A percentile compares a stretch with the other conserved stretches of the same genome.
phyloP scores from a whole-genome alignment of 2,329 filamentous ascomycete genomes.

The Cercospora canescens region DNA sequence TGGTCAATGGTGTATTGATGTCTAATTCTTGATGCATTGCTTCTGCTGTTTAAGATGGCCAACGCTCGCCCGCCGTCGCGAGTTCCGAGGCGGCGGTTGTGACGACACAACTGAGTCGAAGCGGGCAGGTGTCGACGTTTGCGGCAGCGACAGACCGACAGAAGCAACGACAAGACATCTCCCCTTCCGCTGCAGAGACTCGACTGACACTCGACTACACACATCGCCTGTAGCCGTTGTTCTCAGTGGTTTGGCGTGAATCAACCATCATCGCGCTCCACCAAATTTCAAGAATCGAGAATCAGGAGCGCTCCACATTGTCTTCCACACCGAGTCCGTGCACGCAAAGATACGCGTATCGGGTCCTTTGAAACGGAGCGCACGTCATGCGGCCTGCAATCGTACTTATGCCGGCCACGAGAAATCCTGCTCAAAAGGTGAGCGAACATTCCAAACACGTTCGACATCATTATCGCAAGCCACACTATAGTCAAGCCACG shows the following conservation, averaged over 20 bases:
- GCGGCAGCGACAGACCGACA: background rate
- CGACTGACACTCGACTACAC: background rate
- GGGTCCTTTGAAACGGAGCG: conserved; percentile 2
- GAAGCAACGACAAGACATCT: background rate
- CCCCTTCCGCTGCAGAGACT: background rate
- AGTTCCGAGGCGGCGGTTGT: background rate
- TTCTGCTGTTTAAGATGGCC: background rate
- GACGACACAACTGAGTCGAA: background rate
- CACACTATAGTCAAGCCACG: background rate
- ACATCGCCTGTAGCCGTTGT: background rate
- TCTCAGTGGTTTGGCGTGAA: background rate
- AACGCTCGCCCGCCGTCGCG: background rate
- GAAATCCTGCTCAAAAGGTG: background rate
- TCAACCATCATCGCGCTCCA: conserved; percentile 1
- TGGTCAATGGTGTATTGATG: background rate
- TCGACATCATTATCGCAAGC: conserved; percentile 1
- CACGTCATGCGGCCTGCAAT: conserved; percentile 5
- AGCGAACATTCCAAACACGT: background rate
- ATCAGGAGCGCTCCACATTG: background rate
- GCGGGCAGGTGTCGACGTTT: background rate
- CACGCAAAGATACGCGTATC: conserved; percentile 6
- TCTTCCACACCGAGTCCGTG: conserved; percentile 2
- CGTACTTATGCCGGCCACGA: background rate
- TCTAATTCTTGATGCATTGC: background rate
- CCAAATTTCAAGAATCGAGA: background rate